phyloP scores from a whole-genome alignment of 805 yeast species.

The Grigorovia humatica region DNA sequence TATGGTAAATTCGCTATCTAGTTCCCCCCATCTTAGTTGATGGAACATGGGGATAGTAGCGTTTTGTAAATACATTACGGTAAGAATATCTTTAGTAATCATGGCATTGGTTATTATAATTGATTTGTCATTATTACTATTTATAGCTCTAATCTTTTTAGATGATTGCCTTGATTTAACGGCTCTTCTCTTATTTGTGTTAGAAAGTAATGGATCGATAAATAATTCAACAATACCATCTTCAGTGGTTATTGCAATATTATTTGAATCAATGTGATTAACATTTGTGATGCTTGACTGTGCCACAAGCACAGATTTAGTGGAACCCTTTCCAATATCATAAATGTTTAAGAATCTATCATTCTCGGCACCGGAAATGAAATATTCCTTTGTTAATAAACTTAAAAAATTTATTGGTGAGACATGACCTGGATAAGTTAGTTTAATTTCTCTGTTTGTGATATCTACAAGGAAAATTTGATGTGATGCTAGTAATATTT shows the following conservation, averaged over 20 bases:
- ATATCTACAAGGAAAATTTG: conserved; percentile 46
- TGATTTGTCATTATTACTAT: conserved; percentile 5
- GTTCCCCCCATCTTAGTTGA: conserved; percentile 36
- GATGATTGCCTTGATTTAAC: conserved; percentile 43
- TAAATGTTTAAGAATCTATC: conserved; percentile 77
- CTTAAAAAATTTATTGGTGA: conserved; percentile 48
- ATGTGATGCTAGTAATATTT: conserved; percentile 55
- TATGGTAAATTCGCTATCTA: conserved; percentile 34
- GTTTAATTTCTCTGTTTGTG: conserved; percentile 30
- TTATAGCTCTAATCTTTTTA: conserved; percentile 38
- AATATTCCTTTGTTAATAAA: conserved; percentile 30
- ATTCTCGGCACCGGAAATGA: conserved; percentile 62
- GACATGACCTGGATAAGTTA: conserved; percentile 67
- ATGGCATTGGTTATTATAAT: conserved; percentile 26
- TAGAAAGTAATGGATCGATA: conserved; percentile 38
- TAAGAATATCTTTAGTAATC: conserved; percentile 30
- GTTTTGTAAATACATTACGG: conserved; percentile 53
- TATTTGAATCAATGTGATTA: conserved; percentile 26
- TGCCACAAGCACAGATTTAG: conserved; percentile 55
- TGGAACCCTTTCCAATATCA: conserved; percentile 27
- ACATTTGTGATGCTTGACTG: conserved; percentile 49
- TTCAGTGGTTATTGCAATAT: conserved; percentile 49
- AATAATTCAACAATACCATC: conserved; percentile 68
- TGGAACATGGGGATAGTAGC: conserved; percentile 50
- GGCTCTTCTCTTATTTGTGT: conserved; percentile 36